Conservation (phyloP, 192 early-diverging fungal genomes). For the Backusella morwellensis region DNA sequence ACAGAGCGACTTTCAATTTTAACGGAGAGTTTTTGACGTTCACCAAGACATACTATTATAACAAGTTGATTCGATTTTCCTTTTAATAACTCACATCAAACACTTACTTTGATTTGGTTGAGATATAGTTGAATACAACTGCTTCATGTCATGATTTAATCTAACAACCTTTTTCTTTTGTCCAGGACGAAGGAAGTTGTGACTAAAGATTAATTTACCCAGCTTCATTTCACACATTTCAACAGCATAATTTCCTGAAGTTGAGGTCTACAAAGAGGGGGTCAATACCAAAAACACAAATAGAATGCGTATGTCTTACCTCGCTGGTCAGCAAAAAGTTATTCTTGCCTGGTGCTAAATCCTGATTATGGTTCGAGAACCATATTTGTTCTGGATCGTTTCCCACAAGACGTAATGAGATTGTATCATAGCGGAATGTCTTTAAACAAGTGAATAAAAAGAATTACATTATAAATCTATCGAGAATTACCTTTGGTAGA, state of each 20-base stretch:
- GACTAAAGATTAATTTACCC: conserved; percentile 58
- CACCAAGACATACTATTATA: conserved; percentile 37
- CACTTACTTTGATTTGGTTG: conserved; percentile 35
- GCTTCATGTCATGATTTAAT: conserved; percentile 40
- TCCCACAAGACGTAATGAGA: conserved; percentile 47
- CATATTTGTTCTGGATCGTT: conserved; percentile 51
- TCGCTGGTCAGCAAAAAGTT: conserved; percentile 48
- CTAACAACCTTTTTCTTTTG: conserved; percentile 52
- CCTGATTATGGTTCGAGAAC: conserved; percentile 43
- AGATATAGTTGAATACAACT: conserved; percentile 33
- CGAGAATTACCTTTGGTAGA: conserved; percentile 52
- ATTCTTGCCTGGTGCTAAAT: conserved; percentile 51
- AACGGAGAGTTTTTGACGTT: conserved; percentile 39
- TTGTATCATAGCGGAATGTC: conserved; percentile 44
- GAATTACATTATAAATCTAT: no score
- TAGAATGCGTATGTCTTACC: conserved; percentile 28
- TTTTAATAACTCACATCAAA: neutral
- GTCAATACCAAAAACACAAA: neutral
- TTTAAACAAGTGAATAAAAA: conserved; percentile 2
- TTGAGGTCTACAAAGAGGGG: conserved; percentile 38
- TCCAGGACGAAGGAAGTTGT: conserved; percentile 49
- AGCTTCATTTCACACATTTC: conserved; percentile 50
- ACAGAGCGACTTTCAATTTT: conserved; percentile 21
- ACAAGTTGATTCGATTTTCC: neutral
- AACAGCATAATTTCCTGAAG: conserved; percentile 60